A percentile compares a stretch with the other conserved stretches of the same genome.
Evolutionary conservation across 2,329 filamentous ascomycete species (phyloP).

Genomic region (Laburnicola sp.): DNA sequence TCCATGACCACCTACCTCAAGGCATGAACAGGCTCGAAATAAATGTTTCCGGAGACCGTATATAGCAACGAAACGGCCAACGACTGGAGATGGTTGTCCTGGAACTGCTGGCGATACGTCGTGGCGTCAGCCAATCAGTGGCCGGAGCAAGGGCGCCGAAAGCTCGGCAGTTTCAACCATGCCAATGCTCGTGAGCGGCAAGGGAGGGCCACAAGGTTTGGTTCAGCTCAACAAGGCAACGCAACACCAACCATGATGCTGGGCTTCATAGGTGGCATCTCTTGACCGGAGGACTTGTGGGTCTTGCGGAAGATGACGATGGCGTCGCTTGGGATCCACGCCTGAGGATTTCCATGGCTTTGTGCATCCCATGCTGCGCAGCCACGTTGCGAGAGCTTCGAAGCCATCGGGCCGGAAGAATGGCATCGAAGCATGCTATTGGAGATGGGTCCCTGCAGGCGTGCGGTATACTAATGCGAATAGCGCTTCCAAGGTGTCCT

Average conservation of each 20-base stretch:
- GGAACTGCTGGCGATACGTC: constrained; percentile 14
- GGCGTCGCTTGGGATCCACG: constrained; percentile 7
- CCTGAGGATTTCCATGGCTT: not conserved
- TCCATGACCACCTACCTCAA: constrained; percentile 7
- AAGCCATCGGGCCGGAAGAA: constrained; percentile 13
- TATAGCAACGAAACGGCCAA: constrained; percentile 25
- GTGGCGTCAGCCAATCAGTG: constrained; percentile 17
- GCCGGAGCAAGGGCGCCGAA: constrained; percentile 11
- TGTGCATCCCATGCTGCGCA: constrained; percentile 8
- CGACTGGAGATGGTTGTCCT: constrained; percentile 19
- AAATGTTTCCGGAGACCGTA: constrained; percentile 25
- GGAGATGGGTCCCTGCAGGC: constrained; percentile 6
- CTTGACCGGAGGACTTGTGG: constrained; percentile 18
- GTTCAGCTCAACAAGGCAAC: constrained; percentile 19
- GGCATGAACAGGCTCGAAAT: constrained; percentile 15
- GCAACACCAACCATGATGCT: constrained; percentile 25
- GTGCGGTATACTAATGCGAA: not conserved
- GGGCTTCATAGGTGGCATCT: constrained; percentile 25
- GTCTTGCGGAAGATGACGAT: constrained; percentile 14
- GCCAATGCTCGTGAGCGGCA: constrained; percentile 12
- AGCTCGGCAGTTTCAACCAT: constrained; percentile 18
- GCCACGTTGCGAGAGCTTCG: constrained; percentile 18
- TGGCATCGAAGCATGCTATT: constrained; percentile 9
- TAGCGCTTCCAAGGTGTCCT: not conserved
- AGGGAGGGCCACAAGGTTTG: constrained; percentile 9